phyloP scores from a whole-genome alignment of 495 filamentous ascomycete species.

The Neurospora terricola region DNA sequence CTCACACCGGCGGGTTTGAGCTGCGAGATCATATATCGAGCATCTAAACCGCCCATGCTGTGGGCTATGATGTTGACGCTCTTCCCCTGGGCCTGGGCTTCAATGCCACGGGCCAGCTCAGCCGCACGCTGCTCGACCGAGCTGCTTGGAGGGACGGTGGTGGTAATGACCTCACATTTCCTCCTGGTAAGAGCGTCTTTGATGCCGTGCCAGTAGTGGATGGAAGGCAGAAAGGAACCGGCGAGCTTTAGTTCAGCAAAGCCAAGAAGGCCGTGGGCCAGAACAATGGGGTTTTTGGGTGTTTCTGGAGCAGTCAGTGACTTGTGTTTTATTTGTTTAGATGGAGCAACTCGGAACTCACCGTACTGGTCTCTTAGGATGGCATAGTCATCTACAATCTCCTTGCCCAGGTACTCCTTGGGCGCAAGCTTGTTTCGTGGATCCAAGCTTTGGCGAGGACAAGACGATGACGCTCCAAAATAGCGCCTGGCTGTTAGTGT shows the following conservation, averaged over 20 bases:
- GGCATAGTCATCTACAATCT: constrained; percentile 74
- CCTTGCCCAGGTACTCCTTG: constrained; percentile 51
- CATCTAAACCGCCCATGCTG: constrained; percentile 70
- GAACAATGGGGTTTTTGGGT: constrained; percentile 63
- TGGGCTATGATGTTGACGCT: constrained; percentile 85
- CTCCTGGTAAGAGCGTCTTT: constrained; percentile 62
- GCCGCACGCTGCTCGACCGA: constrained; percentile 70
- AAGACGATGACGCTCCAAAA: background rate
- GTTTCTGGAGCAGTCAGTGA: constrained; percentile 29
- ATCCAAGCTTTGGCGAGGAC: background rate
- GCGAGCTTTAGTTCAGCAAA: constrained; percentile 76
- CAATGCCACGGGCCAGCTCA: constrained; percentile 55
- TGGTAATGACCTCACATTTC: constrained; percentile 69
- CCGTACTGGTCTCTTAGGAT: constrained; percentile 59
- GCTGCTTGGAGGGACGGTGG: constrained; percentile 67
- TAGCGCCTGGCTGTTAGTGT: background rate
- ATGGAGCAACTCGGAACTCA: constrained; percentile 19
- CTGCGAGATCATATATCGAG: constrained; percentile 83
- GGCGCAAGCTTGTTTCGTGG: constrained; percentile 18
- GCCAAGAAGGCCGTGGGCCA: constrained; percentile 85
- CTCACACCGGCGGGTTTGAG: constrained; percentile 62
- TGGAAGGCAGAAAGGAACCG: constrained; percentile 58
- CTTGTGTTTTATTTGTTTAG: background rate
- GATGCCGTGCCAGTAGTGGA: constrained; percentile 92
- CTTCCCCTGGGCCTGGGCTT: constrained; percentile 53